phyloP scores from a whole-genome alignment of 768 basidiomycete genomes.

The Serendipita vermifera region DNA sequence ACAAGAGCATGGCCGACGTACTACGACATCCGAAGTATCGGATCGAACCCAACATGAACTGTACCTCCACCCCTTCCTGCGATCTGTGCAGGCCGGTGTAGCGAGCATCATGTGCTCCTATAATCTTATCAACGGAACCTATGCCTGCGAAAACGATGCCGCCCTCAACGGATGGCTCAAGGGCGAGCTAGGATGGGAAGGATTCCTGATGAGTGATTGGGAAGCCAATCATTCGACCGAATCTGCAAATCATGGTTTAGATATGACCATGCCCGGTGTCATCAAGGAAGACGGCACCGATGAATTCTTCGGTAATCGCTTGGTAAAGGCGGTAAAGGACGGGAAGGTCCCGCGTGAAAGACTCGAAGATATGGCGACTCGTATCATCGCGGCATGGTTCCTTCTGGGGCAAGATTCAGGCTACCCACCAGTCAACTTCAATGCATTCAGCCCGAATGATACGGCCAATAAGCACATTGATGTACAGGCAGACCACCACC shows the following conservation, averaged over 20 bases:
- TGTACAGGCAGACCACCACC: slow-evolving; percentile 25
- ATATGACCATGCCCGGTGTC: slow-evolving; percentile 37
- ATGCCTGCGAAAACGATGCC: slow-evolving; percentile 62
- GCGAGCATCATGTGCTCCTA: slow-evolving; percentile 67
- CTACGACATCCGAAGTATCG: slow-evolving; percentile 49
- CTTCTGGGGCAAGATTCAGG: slow-evolving; percentile 24
- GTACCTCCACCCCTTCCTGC: slow-evolving; percentile 47
- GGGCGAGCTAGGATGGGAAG: slow-evolving; percentile 63
- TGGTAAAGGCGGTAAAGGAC: not conserved
- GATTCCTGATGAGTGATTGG: slow-evolving; percentile 71
- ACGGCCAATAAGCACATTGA: slow-evolving; percentile 23
- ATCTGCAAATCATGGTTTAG: slow-evolving; percentile 18
- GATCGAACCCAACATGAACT: slow-evolving; percentile 71
- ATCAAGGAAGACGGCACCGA: not conserved
- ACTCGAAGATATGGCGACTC: slow-evolving; percentile 27
- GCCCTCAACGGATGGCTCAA: slow-evolving; percentile 64
- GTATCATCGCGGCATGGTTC: slow-evolving; percentile 27
- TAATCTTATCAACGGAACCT: slow-evolving; percentile 37
- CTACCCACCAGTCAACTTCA: slow-evolving; percentile 28
- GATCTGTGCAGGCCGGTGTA: slow-evolving; percentile 61
- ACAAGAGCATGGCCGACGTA: slow-evolving; percentile 27
- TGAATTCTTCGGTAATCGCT: not conserved
- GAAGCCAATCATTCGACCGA: slow-evolving; percentile 48
- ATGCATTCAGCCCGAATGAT: slow-evolving; percentile 31
- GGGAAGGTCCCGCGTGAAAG: not conserved